These are phyloP conservation scores for Hordeum pubiflorum DNA, from an alignment of 202 grass and related monocot genomes.

Conservation along the genomic window DNA sequence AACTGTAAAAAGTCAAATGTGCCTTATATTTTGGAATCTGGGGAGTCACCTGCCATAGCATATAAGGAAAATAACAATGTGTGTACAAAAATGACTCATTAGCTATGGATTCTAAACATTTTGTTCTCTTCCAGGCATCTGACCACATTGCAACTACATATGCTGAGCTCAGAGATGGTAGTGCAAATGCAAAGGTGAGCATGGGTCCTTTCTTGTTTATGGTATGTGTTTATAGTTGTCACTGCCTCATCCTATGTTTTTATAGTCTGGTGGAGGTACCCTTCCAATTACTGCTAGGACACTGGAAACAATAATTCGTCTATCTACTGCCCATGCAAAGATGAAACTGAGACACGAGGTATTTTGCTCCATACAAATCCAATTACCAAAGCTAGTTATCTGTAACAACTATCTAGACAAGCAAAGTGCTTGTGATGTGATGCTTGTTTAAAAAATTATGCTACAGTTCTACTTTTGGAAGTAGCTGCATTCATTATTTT, in stretches of 20 bases:
- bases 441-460: neutral
- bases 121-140: constrained; percentile 53
- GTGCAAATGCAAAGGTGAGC: constrained; percentile 75
- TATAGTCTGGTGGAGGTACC: constrained; percentile 79
- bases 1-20: neutral
- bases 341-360: constrained; percentile 97
- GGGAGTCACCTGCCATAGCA: neutral
- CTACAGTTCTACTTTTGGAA: neutral
- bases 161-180: constrained; percentile 85
- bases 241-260: constrained; percentile 21
- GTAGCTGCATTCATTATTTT: neutral
- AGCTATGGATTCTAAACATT: neutral
- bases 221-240: constrained; percentile 17
- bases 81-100: neutral
- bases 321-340: constrained; percentile 93
- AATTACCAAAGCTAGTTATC: neutral
- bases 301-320: constrained; percentile 95
- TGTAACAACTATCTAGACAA: neutral
- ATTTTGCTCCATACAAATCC: constrained; percentile 13
- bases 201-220: constrained; percentile 9
- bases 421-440: constrained; percentile 10
- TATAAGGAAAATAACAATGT: neutral
- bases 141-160: constrained; percentile 97
- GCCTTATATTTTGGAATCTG: neutral
- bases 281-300: constrained; percentile 98